Evolutionary conservation across 129 eudicot species (phyloP), one percentile per base, ranked within the genome.

Genomic region (Deinandra increscens): DNA sequence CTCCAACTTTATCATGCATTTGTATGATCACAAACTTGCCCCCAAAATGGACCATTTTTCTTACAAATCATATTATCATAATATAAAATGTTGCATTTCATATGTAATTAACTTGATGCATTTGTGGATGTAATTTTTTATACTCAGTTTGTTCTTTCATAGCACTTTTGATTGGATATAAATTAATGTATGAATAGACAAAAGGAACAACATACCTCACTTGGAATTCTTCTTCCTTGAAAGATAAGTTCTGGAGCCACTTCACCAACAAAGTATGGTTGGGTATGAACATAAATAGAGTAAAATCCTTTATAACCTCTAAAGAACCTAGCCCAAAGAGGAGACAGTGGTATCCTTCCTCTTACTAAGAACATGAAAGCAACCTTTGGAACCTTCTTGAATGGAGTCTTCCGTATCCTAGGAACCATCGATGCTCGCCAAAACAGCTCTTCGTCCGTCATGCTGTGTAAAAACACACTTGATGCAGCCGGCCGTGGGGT

Each of bases 131-230:
- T 10, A 44, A 44, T 44, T 44, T 44, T 44, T n/a, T n/a, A n/a
- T n/a, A n/a, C n/a, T n/a, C n/a, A n/a, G n/a, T n/a, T n/a, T n/a
- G n/a, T n/a, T n/a, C n/a, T 44, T 20, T 20, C 9, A 19, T 20
- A 53, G 34, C n/a, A 53, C 60, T 19, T 8, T 53, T 53, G 31
- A n/a, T n/a, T n/a, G n/a, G n/a, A n/a, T n/a, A n/a, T n/a, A n/a
- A n/a, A n/a, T n/a, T n/a, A n/a, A n/a, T n/a, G n/a, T n/a, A n/a
- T n/a, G n/a, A n/a, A n/a, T n/a, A n/a, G n/a, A n/a, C n/a, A n/a
- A n/a, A n/a, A n/a, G n/a, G n/a, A n/a, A n/a, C n/a, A n/a, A 69
- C 81, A 46, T 83, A 81, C 96, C 88, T 88, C 78, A 75, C 89
- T 85, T 53, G 84, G 91, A 51, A 88, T 83, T 69, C 87, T 78